Evolutionary conservation across 495 filamentous ascomycete genomes (phyloP), one percentile per base, ranked within the genome.

Genomic region (Aspergillus sclerotioniger): DNA sequence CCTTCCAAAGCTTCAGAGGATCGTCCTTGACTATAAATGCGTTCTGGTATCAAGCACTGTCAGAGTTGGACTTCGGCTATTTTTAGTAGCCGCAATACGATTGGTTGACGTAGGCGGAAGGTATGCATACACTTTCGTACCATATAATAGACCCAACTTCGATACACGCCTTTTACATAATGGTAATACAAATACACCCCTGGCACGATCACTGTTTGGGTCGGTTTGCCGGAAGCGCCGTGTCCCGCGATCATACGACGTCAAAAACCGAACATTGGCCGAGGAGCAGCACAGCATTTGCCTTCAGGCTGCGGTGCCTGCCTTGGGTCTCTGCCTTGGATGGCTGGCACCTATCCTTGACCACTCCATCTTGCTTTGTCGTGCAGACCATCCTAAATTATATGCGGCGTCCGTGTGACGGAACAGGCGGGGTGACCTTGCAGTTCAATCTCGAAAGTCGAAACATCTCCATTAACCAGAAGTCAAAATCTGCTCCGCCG

Each of bases 241-340:
- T 45, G 53, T 66, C 67, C 73, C 73, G 73, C 66, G 72, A 76
- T 76, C 73, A 76, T 76, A 74, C 73, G 70, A 76, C 71, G 54
- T 46, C 13, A 49, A 53, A 50, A 41, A 48, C 61, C 54, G 51
- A 49, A 46, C 51, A 57, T 58, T 55, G 62, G 54, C 60, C 57
- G 46, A 60, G 51, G 12, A 41, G 37, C 10, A 6, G 13, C 37
- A 13, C 37, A 25, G 25, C 25, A 2, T 25, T 25, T 25, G 25
- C 25, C 25, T n/a, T 41, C 37, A 41, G 37, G 37, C 37, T n/a
- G 37, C 5, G 37, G 5, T 2, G 2, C 2, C 25, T 25, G 25
- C 25, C 37, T n/a, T n/a, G 37, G 25, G 25, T 25, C 25, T 25
- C 25, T 25, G 25, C 2, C 5, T 25, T 25, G 25, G 25, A 25